Evolutionary conservation across 2,329 filamentous ascomycete species (phyloP), one percentile per base, ranked within the genome.

Genomic region (Trichoderma pleuroti): DNA sequence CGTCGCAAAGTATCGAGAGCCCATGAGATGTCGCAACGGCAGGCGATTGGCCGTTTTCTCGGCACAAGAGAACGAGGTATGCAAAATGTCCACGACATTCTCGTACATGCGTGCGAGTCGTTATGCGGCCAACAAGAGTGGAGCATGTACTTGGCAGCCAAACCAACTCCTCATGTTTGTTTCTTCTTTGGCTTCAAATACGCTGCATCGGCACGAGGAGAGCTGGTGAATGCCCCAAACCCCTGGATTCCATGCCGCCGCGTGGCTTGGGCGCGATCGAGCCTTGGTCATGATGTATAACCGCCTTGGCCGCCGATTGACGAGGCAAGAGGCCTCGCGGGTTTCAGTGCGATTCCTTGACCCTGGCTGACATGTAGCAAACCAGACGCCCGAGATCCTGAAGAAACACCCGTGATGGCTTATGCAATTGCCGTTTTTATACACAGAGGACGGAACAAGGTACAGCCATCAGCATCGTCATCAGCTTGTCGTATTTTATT

Each of bases 111-210:
- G 24, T 30, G 18, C n/a, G 36, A n/a, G 24, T 34, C 36, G 36
- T 67, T 56, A 68, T 68, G 36, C 60, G 56, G 30, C 16, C 66
- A 61, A 57, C 16, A 24, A 32, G 26, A 68, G 66, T 68, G 66
- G 66, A 61, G 54, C 26, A 26, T n/a, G 28, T 6, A 39, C 24
- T 32, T 18, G 52, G 24, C 63, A 39, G 18, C 14, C 21, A 42
- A 14, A 34, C 11, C n/a, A 21, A 21, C 14, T 24, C n/a, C 42
- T 18, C 14, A 56, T 56, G 24, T 57, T 57, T 42, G 42, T 57
- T 30, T 42, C 28, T 59, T n/a, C 26, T 28, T 14, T 14, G 7
- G 21, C 16, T n/a, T 26, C 26, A 46, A 32, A 16, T n/a, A n/a
- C 32, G 14, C 18, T 4, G 12, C 14, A 14, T 36, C 8, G 28